Evolutionary conservation across 1,139 yeast species (phyloP), one percentile per base, ranked within the genome.

Genomic region (Pichia sp.): DNA sequence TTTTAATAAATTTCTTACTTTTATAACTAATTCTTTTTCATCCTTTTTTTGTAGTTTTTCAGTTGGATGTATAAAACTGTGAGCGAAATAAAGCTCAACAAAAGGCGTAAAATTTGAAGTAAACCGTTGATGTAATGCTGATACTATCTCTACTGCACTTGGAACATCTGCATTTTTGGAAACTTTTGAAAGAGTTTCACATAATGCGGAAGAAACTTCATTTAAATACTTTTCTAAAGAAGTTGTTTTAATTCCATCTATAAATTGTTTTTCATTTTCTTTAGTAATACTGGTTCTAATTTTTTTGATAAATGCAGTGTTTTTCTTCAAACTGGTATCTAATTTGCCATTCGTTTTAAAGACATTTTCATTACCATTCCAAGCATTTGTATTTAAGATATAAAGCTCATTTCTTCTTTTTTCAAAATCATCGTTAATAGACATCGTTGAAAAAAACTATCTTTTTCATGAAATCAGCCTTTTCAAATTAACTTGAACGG

Each of bases 311-410:
- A 88, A 86, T 0, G 89, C 85, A 4, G 89, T 83, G 62, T 90
- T 88, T 63, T 84, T 86, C 71, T 89, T 90, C 53, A 90, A 69
- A 46, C 92, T 83, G 0, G 95, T 72, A 61, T 90, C 97, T 18
- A 83, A 69, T 43, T 75, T 73, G 4, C 34, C 34, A 18, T 62
- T 54, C 1, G 71, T 61, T 1, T 67, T 50, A 36, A 56, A 49
- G 5, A 53, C 64, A 28, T 45, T 40, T 7, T 52, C 58, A 34
- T 69, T 74, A 2, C 80, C 85, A 32, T 66, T 64, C 87, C 88
- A 81, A 3, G 83, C 81, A 45, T 43, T 44, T 3, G 59, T 46
- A 61, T 83, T 83, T 45, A 73, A 61, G 26, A 68, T 70, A 43
- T 58, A 56, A 37, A 80, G 66, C 52, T 71, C 68, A 33, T 51